These are phyloP conservation scores for Colletotrichum noveboracense DNA, from an alignment of 2,329 filamentous ascomycete species.

Conservation along the genomic window DNA sequence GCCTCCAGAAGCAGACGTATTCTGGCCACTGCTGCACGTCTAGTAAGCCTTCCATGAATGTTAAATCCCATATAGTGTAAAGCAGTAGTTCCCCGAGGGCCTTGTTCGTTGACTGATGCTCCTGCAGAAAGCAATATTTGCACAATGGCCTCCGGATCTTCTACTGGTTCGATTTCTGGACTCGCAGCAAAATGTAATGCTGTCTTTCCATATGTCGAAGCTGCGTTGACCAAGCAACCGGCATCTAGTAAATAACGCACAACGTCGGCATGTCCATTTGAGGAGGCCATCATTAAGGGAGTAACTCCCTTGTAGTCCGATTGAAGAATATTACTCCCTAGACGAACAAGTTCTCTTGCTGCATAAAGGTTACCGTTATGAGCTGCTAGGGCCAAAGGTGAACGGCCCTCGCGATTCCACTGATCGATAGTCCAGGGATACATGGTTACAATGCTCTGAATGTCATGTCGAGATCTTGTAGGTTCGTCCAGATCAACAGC, in stretches of 20 bases:
- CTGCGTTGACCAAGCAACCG: neutral
- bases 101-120: neutral
- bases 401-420: neutral
- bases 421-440: neutral
- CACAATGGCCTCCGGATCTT: neutral
- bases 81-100: too few species aligned
- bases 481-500: neutral
- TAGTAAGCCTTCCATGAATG: neutral
- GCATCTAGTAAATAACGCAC: neutral
- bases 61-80: neutral
- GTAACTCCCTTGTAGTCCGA: fast-evolving
- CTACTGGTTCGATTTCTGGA: fast-evolving
- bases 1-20: neutral
- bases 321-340: neutral
- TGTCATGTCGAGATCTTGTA: too few species aligned
- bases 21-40: fast-evolving
- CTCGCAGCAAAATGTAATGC: neutral
- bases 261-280: fast-evolving
- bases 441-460: too few species aligned
- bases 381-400: neutral
- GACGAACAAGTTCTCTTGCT: neutral
- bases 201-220: fast-evolving
- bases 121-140: neutral
- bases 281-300: fast-evolving
- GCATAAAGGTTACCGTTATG: neutral